Evolutionary conservation across 2,329 filamentous ascomycete species (phyloP).

Genomic region (Cladosporium sp.): DNA sequence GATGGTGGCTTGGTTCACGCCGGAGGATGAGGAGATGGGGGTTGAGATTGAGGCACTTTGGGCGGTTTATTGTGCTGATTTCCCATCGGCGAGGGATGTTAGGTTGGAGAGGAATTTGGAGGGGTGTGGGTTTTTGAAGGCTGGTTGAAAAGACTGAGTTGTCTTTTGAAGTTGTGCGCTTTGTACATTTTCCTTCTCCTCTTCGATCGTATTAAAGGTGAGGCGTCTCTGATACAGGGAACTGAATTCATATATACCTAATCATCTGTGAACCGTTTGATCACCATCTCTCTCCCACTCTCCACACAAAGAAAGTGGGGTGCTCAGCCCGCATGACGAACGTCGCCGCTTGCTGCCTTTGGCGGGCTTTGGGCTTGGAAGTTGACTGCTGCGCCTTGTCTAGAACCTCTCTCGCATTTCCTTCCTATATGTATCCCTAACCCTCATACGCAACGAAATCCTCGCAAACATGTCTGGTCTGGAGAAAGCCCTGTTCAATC

Average conservation of each 20-base stretch:
- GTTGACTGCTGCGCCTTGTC: not conserved
- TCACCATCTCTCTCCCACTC: too few species aligned
- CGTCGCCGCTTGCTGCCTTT: not conserved
- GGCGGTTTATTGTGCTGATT: slow-evolving; percentile 4
- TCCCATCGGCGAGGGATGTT: not conserved
- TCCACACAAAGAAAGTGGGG: too few species aligned
- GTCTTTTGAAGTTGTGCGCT: too few species aligned
- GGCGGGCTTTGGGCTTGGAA: not conserved
- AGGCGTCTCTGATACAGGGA: too few species aligned
- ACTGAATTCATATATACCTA: too few species aligned
- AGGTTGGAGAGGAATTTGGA: not conserved
- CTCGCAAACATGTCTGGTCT: slow-evolving; percentile 52
- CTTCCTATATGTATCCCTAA: not conserved
- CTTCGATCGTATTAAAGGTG: too few species aligned
- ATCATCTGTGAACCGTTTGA: too few species aligned
- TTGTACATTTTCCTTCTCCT: too few species aligned
- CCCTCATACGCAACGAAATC: not conserved
- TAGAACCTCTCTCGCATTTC: not conserved
- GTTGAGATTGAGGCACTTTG: slow-evolving; percentile 2
- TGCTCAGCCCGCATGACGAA: not conserved
- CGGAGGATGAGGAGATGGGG: not conserved
- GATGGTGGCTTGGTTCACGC: slow-evolving; percentile 6
- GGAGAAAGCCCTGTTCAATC: slow-evolving; percentile 59
- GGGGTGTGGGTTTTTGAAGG: too few species aligned
- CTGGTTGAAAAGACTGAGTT: too few species aligned